A percentile compares a stretch with the other conserved stretches of the same genome.
Evolutionary conservation across 768 basidiomycete genomes (phyloP).

Genomic region (Russula dissimulans): DNA sequence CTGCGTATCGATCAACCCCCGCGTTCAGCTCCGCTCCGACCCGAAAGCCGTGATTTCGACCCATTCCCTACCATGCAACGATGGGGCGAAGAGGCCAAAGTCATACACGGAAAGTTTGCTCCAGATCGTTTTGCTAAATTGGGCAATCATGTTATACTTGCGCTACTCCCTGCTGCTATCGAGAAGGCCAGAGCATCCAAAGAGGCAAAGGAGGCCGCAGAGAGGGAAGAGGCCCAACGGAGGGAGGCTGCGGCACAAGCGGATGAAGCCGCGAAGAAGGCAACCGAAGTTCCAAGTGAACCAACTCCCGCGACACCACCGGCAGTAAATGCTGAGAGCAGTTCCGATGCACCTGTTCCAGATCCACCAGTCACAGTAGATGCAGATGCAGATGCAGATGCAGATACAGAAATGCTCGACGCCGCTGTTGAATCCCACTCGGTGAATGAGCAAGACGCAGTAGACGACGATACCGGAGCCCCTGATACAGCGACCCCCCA

Average conservation of each 20-base stretch:
- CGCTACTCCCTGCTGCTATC: conserved; percentile 71
- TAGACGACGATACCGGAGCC: conserved; percentile 6
- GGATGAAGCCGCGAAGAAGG: conserved; percentile 29
- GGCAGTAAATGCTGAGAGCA: conserved; percentile 12
- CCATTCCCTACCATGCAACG: conserved; percentile 76
- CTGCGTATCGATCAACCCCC: conserved; percentile 52
- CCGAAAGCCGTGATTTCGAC: conserved; percentile 57
- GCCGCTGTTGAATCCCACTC: conserved; percentile 18
- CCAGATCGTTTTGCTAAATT: conserved; percentile 58
- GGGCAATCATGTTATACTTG: conserved; percentile 59
- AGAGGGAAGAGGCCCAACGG: conserved; percentile 39
- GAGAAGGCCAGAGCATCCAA: conserved; percentile 42
- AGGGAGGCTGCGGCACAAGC: conserved; percentile 29
- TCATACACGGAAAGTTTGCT: conserved; percentile 67
- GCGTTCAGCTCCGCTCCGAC: conserved; percentile 29
- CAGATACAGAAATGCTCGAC: conserved; percentile 48
- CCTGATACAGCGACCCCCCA: conserved; percentile 14
- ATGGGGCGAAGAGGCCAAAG: conserved; percentile 84
- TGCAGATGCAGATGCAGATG: conserved; percentile 38
- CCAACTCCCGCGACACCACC: conserved; percentile 14
- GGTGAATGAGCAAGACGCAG: conserved; percentile 1
- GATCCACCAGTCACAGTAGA: conserved; percentile 27
- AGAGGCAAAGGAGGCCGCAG: conserved; percentile 41
- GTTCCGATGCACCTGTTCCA: conserved; percentile 32
- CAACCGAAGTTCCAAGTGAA: conserved; percentile 27